These are phyloP conservation scores for Aspergillus indologenus DNA, from an alignment of 495 filamentous ascomycete genomes.

Conservation along the genomic window DNA sequence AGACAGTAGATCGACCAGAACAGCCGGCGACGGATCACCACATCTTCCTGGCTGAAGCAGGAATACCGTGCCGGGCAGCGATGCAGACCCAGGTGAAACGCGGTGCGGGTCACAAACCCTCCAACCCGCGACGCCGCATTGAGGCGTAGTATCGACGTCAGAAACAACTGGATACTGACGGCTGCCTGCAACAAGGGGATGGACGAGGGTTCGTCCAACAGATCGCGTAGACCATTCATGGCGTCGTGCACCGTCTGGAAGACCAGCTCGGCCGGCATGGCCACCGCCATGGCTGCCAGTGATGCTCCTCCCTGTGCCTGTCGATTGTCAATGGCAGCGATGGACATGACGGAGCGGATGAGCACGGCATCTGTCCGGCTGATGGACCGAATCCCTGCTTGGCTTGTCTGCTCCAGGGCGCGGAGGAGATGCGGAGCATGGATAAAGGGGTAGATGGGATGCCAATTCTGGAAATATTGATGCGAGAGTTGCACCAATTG, in stretches of 20 bases:
- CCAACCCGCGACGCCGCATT: slow-evolving; percentile 49
- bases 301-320: slow-evolving; percentile 20
- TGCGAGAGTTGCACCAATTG: slow-evolving; percentile 37
- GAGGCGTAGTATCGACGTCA: slow-evolving; percentile 44
- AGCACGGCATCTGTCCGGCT: slow-evolving; percentile 32
- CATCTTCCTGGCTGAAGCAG: slow-evolving; percentile 37
- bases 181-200: slow-evolving; percentile 42
- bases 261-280: slow-evolving; percentile 33
- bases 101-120: slow-evolving; percentile 45
- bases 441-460: slow-evolving; percentile 46
- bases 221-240: slow-evolving; percentile 33
- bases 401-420: slow-evolving; percentile 31
- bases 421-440: slow-evolving; percentile 42
- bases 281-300: slow-evolving; percentile 13
- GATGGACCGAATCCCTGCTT: slow-evolving; percentile 21
- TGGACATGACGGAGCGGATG: slow-evolving; percentile 46
- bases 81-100: slow-evolving; percentile 48
- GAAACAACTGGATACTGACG: slow-evolving; percentile 43
- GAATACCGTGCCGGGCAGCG: slow-evolving; percentile 45
- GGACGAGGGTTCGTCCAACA: slow-evolving; percentile 37
- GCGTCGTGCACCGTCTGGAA: slow-evolving; percentile 38
- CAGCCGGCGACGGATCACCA: slow-evolving; percentile 38
- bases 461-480: slow-evolving; percentile 49
- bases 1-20: slow-evolving; percentile 53
- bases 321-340: slow-evolving; percentile 37